Base-by-base conservation (phyloP, 129 eudicot genomes). In the Lactuca saligna region DNA sequence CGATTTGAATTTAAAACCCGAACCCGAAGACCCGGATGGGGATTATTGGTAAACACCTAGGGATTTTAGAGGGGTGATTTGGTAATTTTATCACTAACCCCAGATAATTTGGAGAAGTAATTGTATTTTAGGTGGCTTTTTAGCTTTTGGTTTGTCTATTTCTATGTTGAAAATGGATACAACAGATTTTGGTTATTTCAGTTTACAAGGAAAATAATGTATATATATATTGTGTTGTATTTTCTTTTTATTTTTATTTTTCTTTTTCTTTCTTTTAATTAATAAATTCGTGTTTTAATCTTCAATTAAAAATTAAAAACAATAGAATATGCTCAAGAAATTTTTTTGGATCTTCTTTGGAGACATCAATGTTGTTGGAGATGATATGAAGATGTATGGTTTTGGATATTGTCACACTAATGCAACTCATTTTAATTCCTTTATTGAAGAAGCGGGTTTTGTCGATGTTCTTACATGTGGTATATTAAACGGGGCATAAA, bases 1-100 rank as follows among this genome's bases (percentile, higher is more conserved):
- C 72, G 98, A 93, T 73, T 80, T 93, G 84, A 93, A 93, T 74
- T 49, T 76, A 76, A 79, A 78, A 50, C 96, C 96, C 57, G 80
- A 91, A 78, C 95, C 96, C 56, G 98, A 93, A 50, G 85, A 82
- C 71, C 82, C 83, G 13, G 89, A 76, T 51, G 82, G 67, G 25
- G 85, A 85, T 37, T 64, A 74, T 38, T 85, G 74, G 71, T 51
- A 70, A 74, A 61, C 14, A 12, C 3, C 20, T 33, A 39, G 14
- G 54, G 17, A 29, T 7, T 7, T 51, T 38, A 16, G 72, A 60
- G 75, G 41, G 35, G 59, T 31, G 38, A 61, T 32, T 68, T 13
- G 46, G 74, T 71, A 60, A 71, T 60, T 75, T 59, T n/a, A 32
- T 39, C 4, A 60, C 20, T 41, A 29, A 69, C 42, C 41, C 53